phyloP scores from a whole-genome alignment of 2,329 filamentous ascomycete species.

The Calonectria henricotiae region DNA sequence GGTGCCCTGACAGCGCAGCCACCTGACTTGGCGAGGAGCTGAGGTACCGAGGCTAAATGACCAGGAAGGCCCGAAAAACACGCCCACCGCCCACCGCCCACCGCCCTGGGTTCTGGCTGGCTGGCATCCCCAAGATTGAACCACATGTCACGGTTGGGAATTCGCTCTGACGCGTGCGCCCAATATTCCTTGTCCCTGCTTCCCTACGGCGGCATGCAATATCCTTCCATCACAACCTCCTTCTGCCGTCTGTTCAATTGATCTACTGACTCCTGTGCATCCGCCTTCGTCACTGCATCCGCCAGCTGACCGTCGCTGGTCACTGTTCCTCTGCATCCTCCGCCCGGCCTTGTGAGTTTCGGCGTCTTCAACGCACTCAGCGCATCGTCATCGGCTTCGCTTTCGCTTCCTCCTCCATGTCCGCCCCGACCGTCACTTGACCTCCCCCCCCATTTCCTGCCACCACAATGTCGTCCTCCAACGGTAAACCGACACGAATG shows the following conservation, averaged over 20 bases:
- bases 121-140: constrained; percentile 40
- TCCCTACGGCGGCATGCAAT: constrained; percentile 35
- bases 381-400: constrained; percentile 34
- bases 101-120: constrained; percentile 39
- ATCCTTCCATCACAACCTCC: constrained; percentile 31
- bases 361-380: constrained; percentile 2
- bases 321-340: constrained; percentile 9
- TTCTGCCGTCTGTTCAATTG: constrained; percentile 33
- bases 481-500: constrained; percentile 59
- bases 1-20: constrained; percentile 27
- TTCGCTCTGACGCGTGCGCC: constrained; percentile 51
- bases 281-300: neutral
- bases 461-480: constrained; percentile 63
- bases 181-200: constrained; percentile 40
- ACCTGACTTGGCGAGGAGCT: constrained; percentile 43
- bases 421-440: constrained; percentile 30
- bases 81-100: too few species aligned
- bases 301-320: constrained; percentile 12
- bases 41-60: constrained; percentile 47
- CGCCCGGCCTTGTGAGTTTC: constrained; percentile 32
- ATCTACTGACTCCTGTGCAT: constrained; percentile 20
- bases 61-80: constrained; percentile 38
- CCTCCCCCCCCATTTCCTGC: constrained; percentile 26
- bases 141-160: constrained; percentile 52
- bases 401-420: constrained; percentile 45